These are phyloP conservation scores for Conoideocrella luteorostrata DNA, from an alignment of 2,329 filamentous ascomycete species.

Conservation along the genomic window DNA sequence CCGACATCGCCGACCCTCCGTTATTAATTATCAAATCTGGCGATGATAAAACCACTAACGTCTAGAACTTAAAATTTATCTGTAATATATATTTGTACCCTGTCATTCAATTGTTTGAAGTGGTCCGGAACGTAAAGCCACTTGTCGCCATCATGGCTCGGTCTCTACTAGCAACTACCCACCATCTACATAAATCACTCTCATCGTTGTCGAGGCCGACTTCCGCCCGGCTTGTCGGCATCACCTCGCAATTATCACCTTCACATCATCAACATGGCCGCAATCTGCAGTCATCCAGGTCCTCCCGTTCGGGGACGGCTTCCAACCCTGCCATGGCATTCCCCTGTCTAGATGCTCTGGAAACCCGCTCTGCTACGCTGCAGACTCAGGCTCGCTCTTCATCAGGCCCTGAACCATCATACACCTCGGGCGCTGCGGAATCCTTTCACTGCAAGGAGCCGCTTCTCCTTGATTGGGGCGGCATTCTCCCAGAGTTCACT, in stretches of 20 bases:
- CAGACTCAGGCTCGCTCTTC: slow-evolving; percentile 40
- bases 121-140: not conserved
- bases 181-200: slow-evolving; percentile 7
- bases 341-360: slow-evolving; percentile 80
- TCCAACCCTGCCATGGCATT: slow-evolving; percentile 86
- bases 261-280: not conserved
- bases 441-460: slow-evolving; percentile 68
- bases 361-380: slow-evolving; percentile 70
- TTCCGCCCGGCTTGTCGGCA: slow-evolving; percentile 2
- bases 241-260: not conserved
- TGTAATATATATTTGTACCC: too few relatives aligned
- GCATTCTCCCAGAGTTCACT: slow-evolving; percentile 79
- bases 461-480: slow-evolving; percentile 88
- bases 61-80: too few relatives aligned
- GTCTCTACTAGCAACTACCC: slow-evolving; percentile 8
- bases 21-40: not conserved
- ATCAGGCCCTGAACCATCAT: slow-evolving; percentile 85
- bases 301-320: slow-evolving; percentile 31
- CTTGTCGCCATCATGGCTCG: slow-evolving; percentile 10
- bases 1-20: slow-evolving; percentile 3
- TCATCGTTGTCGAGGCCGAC: slow-evolving; percentile 2
- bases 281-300: slow-evolving; percentile 8
- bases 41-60: too few relatives aligned
- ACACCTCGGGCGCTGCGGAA: slow-evolving; percentile 82
- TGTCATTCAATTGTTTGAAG: not conserved